phyloP scores from a whole-genome alignment of 2,329 filamentous ascomycete species.

The Tricladium varicosporioides region DNA sequence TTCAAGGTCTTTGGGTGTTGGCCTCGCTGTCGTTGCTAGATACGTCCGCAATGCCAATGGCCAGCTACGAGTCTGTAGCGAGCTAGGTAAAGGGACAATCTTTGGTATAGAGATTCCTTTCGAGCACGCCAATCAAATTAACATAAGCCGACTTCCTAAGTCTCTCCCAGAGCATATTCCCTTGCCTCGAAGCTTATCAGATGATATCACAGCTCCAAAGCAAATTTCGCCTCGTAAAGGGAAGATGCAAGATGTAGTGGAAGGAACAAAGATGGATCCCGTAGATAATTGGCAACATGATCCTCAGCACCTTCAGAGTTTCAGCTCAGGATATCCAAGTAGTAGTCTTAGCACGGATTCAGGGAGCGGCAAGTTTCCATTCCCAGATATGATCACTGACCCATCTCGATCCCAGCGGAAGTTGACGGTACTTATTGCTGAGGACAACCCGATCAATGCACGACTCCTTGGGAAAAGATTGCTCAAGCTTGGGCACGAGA shows the following conservation, averaged over 20 bases:
- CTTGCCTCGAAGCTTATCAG: too few species aligned
- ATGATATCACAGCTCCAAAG: too few species aligned
- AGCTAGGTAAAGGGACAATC: conserved; percentile 26
- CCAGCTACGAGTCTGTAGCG: conserved; percentile 24
- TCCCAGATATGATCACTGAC: conserved; percentile 58
- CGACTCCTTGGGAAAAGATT: conserved; percentile 75
- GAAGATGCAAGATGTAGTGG: too few species aligned
- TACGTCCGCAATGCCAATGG: conserved; percentile 27
- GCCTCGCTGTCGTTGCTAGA: conserved; percentile 23
- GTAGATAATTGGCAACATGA: too few species aligned
- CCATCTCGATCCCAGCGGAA: conserved; percentile 50
- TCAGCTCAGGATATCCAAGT: background rate
- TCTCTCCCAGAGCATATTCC: too few species aligned
- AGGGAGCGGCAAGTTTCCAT: background rate
- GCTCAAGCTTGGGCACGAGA: conserved; percentile 67
- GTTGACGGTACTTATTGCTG: conserved; percentile 66
- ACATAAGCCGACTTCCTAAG: too few species aligned
- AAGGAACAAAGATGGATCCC: too few species aligned
- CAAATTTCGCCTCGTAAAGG: too few species aligned
- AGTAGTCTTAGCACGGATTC: background rate
- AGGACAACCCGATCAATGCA: conserved; percentile 80
- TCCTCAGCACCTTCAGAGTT: too few species aligned
- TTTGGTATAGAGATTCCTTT: conserved; percentile 27
- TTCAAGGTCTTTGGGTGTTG: conserved; percentile 13
- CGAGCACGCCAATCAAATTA: conserved; percentile 11